Evolutionary conservation across 257 asterid genomes (phyloP).

Genomic region (Solanum sitiens): DNA sequence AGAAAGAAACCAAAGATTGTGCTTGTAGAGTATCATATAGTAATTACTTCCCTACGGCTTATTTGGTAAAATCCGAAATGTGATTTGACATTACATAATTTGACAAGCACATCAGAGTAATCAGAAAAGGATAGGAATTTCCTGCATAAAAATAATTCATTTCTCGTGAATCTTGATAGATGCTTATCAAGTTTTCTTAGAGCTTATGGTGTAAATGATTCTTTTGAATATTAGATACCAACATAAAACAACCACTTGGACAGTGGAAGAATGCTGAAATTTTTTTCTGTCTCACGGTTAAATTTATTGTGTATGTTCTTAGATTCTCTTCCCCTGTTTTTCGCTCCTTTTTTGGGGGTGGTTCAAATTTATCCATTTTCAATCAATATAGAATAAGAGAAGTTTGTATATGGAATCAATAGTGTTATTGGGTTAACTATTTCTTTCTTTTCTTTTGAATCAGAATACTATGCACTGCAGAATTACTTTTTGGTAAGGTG

Average conservation of each 20-base stretch:
- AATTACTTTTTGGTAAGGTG: not conserved
- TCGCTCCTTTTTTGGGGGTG: too few species aligned
- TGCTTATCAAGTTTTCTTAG: not conserved
- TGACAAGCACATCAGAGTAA: not conserved
- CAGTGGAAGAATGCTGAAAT: not conserved
- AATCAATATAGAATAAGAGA: too few species aligned
- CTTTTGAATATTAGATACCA: not conserved
- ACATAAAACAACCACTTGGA: not conserved
- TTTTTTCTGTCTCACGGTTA: too few species aligned
- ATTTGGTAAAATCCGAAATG: not conserved
- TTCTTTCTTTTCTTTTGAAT: not conserved
- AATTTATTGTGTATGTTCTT: too few species aligned
- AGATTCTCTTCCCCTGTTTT: too few species aligned
- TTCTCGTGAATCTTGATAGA: not conserved
- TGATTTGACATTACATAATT: not conserved
- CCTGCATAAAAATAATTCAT: not conserved
- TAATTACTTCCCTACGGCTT: not conserved
- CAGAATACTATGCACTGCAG: not conserved
- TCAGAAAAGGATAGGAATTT: not conserved
- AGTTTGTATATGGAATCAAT: too few species aligned
- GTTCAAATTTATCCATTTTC: too few species aligned
- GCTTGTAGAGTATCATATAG: not conserved
- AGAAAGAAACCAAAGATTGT: not conserved
- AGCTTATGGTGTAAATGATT: not conserved
- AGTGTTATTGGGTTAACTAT: not conserved